Evolutionary conservation across 2,329 filamentous ascomycete genomes (phyloP), one percentile per base, ranked within the genome.

Genomic region (Aureobasidium sp.): DNA sequence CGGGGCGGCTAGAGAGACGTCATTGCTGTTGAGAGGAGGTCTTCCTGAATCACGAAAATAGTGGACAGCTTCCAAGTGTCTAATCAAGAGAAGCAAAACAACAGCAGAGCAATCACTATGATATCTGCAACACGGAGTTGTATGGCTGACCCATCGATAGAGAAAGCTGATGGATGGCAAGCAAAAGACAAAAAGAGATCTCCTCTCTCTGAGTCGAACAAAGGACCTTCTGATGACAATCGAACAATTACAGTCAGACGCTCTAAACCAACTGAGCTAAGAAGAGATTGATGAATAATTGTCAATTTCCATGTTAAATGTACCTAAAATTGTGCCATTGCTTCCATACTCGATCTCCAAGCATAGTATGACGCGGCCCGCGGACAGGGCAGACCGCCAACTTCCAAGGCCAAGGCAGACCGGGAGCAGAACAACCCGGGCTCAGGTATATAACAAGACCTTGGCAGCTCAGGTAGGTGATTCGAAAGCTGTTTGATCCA

Each of bases 231-330:
- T 45, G 57, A 59, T 59, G 34, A 58, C 54, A 59, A 50, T 42
- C 8, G 9, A 50, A 41, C 57, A 59, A 59, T 59, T 59, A 59
- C 57, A 59, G 57, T 59, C 57, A 45, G 45, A 59, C 57, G 57
- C 57, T 59, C 57, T 59, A 59, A 59, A 50, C 57, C 57, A 59
- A 59, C 57, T 59, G 57, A 59, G 57, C 57, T 59, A 59, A 59
- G 57, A 37, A 45, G 57, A 59, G 57, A 59, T 48, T 47, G 39
- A 57, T 57, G 29, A 41, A 37, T 37, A 37, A 21, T 21, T 21
- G 21, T 21, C 21, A 21, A 21, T 21, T 21, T 21, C 21, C 21
- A 21, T 21, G 21, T 21, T 21, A 21, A 21, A 21, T 21, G 21
- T 21, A 21, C 21, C 21, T 21, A 21, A 21, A 21, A 21, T 21